Evolutionary conservation across 1,139 yeast genomes (phyloP), one percentile per base, ranked within the genome.

Genomic region (Saccharomyces hybrid): DNA sequence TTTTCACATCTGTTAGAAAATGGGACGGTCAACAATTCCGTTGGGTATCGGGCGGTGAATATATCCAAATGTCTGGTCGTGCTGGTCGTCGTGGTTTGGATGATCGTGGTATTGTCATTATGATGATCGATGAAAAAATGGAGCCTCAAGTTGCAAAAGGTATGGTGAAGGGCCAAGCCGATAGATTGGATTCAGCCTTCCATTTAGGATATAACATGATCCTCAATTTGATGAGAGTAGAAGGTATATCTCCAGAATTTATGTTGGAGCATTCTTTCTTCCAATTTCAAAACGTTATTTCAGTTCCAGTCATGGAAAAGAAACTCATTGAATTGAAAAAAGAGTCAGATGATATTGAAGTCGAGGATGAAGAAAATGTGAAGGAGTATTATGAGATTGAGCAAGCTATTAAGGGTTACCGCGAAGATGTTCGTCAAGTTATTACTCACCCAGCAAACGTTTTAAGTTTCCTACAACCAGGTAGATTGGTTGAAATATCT

Each of bases 41-140:
- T 72, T 93, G 98, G 98, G 96, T 95, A 44, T 88, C 96, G 54
- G 98, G 98, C 56, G 99, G 99, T 75, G 99, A 95, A 73, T 95
- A 93, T 72, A 95, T 93, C 64, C 99, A 95, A 74, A 93, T 93
- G 99, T 88, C 97, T 47, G 99, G 99, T 59, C 85, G 99, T 74
- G 99, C 99, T 20, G 99, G 99, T 65, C 91, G 99, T 78, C 88
- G 99, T 79, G 99, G 99, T 65, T 80, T 95, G 61, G 99, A 95
- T 78, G 97, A 93, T 69, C 85, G 98, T 68, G 99, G 99, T 74
- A 91, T 93, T 70, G 99, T 95, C 53, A 93, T 95, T 64, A 87
- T 95, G 88, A 95, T 95, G 99, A 90, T 93, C 71, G 98, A 93
- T 70, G 98, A 93, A 69, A 93, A 91, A 68, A 95, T 95, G 99